Percentiles rank a stretch among this genome's conserved stretches.
Conservation (phyloP, 495 filamentous ascomycete species). For the Trichoderma erinaceum region DNA sequence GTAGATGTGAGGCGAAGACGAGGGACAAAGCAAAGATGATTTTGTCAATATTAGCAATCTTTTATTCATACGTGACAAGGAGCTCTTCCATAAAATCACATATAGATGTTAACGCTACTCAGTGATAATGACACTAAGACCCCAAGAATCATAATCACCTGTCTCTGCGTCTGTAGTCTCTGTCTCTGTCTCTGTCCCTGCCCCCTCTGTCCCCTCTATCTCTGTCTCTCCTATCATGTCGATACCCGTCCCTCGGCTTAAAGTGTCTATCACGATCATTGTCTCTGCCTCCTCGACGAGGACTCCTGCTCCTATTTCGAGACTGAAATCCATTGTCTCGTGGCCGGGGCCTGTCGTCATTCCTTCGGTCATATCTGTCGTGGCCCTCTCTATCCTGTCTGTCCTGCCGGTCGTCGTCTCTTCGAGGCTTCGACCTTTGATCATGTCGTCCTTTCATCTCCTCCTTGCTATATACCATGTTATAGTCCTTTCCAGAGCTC, state of each 20-base stretch:
- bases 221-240: conserved; percentile 22
- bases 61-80: no score
- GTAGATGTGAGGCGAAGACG: not conserved
- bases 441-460: conserved; percentile 48
- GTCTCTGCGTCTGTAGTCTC: conserved; percentile 12
- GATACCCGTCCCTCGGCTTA: conserved; percentile 18
- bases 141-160: not conserved
- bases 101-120: no score
- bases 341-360: not conserved
- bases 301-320: not conserved
- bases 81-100: not conserved
- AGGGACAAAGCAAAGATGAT: not conserved
- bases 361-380: conserved; percentile 12
- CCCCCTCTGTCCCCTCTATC: not conserved
- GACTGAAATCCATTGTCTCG: not conserved
- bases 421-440: conserved; percentile 21
- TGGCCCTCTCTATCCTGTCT: conserved; percentile 18
- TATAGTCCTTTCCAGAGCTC: conserved; percentile 46
- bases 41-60: not conserved
- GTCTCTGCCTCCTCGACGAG: conserved; percentile 20
- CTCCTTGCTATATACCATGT: conserved; percentile 79
- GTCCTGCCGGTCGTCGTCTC: conserved; percentile 17
- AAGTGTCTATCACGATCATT: conserved; percentile 20
- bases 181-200: conserved; percentile 10
- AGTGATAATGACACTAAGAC: no score